Evolutionary conservation across 179 eudicot species (phyloP).

Genomic region (Patellifolia procumbens): DNA sequence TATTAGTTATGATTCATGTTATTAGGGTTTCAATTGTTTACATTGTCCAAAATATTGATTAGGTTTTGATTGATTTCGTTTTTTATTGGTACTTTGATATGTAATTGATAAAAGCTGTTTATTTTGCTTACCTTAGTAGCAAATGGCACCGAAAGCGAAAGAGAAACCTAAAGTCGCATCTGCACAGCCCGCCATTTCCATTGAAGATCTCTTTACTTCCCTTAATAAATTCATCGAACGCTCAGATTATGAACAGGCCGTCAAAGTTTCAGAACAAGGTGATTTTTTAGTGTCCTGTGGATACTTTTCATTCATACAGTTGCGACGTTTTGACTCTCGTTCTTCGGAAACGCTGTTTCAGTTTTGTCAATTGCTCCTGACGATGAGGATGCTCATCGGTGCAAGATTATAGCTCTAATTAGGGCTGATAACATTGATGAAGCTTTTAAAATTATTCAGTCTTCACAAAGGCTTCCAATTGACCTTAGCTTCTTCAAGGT

Average conservation of each 20-base stretch:
- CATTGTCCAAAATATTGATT: no score
- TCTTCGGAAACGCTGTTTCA: slow-evolving; percentile 23
- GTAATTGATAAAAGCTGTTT: background rate
- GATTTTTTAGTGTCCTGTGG: background rate
- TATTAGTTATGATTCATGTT: no score
- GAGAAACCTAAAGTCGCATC: slow-evolving; percentile 49
- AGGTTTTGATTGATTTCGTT: no score
- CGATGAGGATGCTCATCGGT: slow-evolving; percentile 84
- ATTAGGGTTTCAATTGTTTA: no score
- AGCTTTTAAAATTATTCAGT: slow-evolving; percentile 56
- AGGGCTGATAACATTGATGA: slow-evolving; percentile 61
- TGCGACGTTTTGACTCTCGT: background rate
- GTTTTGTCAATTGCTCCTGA: slow-evolving; percentile 67
- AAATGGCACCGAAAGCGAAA: slow-evolving; percentile 76
- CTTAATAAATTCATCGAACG: slow-evolving; percentile 65
- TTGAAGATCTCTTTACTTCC: slow-evolving; percentile 79
- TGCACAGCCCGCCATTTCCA: slow-evolving; percentile 43
- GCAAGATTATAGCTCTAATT: slow-evolving; percentile 76
- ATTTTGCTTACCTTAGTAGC: background rate
- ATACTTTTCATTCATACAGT: background rate
- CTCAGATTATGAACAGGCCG: slow-evolving; percentile 47
- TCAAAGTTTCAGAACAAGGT: slow-evolving; percentile 84
- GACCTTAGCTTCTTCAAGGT: slow-evolving; percentile 81
- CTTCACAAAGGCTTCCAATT: slow-evolving; percentile 45
- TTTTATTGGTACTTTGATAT: background rate